Percentiles rank a stretch among this genome's conserved stretches.
These are phyloP conservation scores for Xanthoconium stramineum DNA, from an alignment of 768 basidiomycete genomes.

Conservation along the genomic window DNA sequence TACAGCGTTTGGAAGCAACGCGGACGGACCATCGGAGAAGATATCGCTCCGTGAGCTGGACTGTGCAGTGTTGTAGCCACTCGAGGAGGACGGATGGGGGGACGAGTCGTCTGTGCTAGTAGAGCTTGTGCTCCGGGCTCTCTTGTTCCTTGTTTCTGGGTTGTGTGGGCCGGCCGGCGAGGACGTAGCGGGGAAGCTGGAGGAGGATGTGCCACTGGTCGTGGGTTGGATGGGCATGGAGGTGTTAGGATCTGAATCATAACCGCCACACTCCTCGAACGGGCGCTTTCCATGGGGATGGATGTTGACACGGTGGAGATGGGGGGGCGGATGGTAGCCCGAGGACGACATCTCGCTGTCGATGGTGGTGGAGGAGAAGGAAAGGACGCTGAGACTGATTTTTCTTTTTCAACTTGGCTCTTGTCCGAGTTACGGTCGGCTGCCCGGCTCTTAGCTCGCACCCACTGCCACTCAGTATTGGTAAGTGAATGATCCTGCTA, in stretches of 20 bases:
- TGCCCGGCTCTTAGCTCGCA: conserved; percentile 11
- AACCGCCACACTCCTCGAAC: conserved; percentile 33
- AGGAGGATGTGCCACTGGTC: conserved; percentile 27
- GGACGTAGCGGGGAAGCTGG: conserved; percentile 10
- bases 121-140: conserved; percentile 54
- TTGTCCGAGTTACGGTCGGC: conserved; percentile 1
- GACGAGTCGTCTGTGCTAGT: conserved; percentile 35
- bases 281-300: conserved; percentile 31
- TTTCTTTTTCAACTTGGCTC: background rate
- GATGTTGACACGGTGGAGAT: conserved; percentile 23
- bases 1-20: conserved; percentile 7
- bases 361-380: conserved; percentile 19
- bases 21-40: conserved; percentile 18
- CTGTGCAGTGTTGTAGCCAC: conserved; percentile 33
- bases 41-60: conserved; percentile 35
- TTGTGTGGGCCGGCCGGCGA: conserved; percentile 25
- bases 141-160: conserved; percentile 53
- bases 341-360: conserved; percentile 22
- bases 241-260: conserved; percentile 30
- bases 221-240: conserved; percentile 26
- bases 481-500: background rate
- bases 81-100: conserved; percentile 36
- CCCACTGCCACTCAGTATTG: conserved; percentile 4
- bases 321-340: conserved; percentile 21
- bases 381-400: background rate